Evolutionary conservation across 75 land plant genomes (phyloP).

Genomic region (Pinus albicaulis): DNA sequence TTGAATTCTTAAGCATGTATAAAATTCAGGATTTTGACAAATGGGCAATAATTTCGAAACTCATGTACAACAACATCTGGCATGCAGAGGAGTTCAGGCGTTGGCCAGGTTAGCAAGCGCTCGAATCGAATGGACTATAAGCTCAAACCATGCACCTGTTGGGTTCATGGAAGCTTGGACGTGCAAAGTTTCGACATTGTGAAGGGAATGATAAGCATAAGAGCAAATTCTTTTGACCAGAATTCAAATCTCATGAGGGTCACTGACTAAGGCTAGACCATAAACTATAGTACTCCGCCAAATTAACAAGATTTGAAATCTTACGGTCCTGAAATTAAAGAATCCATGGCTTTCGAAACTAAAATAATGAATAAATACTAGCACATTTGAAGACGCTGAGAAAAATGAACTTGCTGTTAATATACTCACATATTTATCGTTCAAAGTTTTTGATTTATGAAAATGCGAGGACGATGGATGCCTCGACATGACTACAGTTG

Average conservation of each 20-base stretch:
- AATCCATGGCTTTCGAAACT: background rate
- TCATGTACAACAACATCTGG: too few species aligned
- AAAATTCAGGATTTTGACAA: too few species aligned
- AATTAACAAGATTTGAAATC: background rate
- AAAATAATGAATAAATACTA: background rate
- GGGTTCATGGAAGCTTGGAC: too few species aligned
- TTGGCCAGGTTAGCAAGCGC: too few species aligned
- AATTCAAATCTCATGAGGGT: background rate
- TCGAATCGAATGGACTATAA: too few species aligned
- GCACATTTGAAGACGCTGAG: too few species aligned
- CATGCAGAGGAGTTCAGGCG: too few species aligned
- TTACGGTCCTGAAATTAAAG: background rate
- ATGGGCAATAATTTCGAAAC: too few species aligned
- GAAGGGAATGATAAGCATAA: too few species aligned
- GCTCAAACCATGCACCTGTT: too few species aligned
- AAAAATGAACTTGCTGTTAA: background rate
- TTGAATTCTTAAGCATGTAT: too few species aligned
- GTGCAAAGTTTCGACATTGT: too few species aligned
- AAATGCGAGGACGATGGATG: conserved; percentile 49
- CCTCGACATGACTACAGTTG: conserved; percentile 57
- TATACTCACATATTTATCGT: conserved; percentile 80
- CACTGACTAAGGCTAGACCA: background rate
- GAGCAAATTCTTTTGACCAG: background rate
- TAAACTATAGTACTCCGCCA: background rate
- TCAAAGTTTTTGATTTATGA: conserved; percentile 87